Evolutionary conservation across 371 early-diverging fungal species (phyloP).

Genomic region (Actinomortierella wolfii): DNA sequence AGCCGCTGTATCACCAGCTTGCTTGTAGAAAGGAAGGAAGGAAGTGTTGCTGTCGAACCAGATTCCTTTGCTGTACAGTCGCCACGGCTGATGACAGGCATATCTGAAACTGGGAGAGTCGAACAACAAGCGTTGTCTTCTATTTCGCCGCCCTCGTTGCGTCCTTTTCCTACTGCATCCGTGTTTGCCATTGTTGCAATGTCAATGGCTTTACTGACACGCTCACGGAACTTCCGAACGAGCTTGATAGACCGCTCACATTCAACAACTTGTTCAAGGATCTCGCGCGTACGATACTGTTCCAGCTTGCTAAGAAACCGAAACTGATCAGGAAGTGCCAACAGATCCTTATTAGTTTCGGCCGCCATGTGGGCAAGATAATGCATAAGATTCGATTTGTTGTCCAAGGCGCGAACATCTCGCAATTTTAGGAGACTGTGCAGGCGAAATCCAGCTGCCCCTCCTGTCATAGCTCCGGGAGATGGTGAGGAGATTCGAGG

Average conservation of each 20-base stretch:
- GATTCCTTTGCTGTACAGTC: too few species aligned
- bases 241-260: slow-evolving; percentile 23
- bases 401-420: slow-evolving; percentile 40
- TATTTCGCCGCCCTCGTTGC: too few species aligned
- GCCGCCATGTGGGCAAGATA: slow-evolving; percentile 41
- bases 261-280: slow-evolving; percentile 37
- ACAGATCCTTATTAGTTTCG: slow-evolving; percentile 27
- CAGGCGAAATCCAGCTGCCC: slow-evolving; percentile 44
- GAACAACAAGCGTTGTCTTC: too few species aligned
- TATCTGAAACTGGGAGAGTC: too few species aligned
- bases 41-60: too few species aligned
- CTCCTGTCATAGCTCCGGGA: slow-evolving; percentile 5
- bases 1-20: slow-evolving; percentile 18
- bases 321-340: slow-evolving; percentile 29
- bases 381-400: slow-evolving; percentile 44
- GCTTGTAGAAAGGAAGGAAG: not conserved
- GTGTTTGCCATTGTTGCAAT: too few species aligned
- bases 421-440: slow-evolving; percentile 33
- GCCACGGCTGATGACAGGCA: too few species aligned
- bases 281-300: slow-evolving; percentile 32
- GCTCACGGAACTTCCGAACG: slow-evolving; percentile 6
- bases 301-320: slow-evolving; percentile 24
- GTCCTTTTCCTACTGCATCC: too few species aligned
- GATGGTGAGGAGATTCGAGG: not conserved
- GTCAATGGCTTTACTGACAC: too few species aligned